Conservation (phyloP, 345 rosid genomes). For the Ricinus communis region DNA sequence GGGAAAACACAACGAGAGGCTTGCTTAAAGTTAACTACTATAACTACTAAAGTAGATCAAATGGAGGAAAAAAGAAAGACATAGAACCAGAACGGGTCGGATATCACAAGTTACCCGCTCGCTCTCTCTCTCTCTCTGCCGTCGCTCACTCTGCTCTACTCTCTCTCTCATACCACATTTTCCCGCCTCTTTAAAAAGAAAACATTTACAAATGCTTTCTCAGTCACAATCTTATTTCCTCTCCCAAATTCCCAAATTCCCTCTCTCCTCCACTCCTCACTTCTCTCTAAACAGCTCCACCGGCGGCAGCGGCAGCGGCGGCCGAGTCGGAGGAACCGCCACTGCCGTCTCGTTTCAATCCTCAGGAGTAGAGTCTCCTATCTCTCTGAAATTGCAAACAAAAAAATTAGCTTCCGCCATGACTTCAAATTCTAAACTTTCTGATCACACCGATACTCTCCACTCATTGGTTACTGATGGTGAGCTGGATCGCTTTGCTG, state of each 20-base stretch:
- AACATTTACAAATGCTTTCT: constrained; percentile 15
- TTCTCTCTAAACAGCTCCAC: not conserved
- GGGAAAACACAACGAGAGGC: too few species aligned
- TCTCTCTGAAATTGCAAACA: constrained; percentile 18
- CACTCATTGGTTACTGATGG: constrained; percentile 17
- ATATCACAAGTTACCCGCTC: not conserved
- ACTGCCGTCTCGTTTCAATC: not conserved
- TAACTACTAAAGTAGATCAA: too few species aligned
- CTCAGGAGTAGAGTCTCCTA: constrained; percentile 1
- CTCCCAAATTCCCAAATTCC: not conserved
- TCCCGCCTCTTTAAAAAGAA: not conserved
- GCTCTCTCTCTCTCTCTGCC: not conserved
- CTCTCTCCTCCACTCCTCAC: not conserved
- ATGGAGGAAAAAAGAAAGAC: not conserved
- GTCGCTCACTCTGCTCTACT: too few species aligned
- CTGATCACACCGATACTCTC: constrained; percentile 13
- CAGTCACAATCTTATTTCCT: constrained; percentile 4
- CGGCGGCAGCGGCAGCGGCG: too few species aligned
- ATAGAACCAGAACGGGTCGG: not conserved
- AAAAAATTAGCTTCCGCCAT: constrained; percentile 19
- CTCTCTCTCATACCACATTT: not conserved
- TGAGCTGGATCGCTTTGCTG: constrained; percentile 52
- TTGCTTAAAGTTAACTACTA: too few species aligned
- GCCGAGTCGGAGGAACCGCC: not conserved
- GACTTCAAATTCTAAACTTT: constrained; percentile 37